phyloP scores from a whole-genome alignment of 2,329 filamentous ascomycete species.

The Scytalidium lignicola region DNA sequence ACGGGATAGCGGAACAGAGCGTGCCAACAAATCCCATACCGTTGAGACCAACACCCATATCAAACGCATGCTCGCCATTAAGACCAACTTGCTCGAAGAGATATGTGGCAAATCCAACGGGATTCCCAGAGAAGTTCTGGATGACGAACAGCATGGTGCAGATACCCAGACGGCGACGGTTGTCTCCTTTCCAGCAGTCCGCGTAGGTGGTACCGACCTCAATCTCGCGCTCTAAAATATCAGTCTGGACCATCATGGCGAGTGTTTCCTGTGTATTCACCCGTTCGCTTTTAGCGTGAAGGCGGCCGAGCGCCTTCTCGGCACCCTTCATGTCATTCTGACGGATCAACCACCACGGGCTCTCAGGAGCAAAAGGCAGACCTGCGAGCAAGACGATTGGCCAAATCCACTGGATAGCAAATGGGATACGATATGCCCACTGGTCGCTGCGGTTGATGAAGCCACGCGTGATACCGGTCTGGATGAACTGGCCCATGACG shows the following conservation, averaged over 20 bases:
- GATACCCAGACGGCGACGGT: conserved; percentile 71
- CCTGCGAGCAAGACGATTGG: conserved; percentile 37
- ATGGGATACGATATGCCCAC: conserved; percentile 23
- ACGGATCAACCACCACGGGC: conserved; percentile 45
- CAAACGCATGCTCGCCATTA: conserved; percentile 45
- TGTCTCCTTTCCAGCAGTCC: conserved; percentile 79
- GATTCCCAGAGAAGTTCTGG: conserved; percentile 56
- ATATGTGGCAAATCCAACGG: conserved; percentile 61
- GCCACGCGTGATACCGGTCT: conserved; percentile 39
- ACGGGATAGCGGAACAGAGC: conserved; percentile 43
- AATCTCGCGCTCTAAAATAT: conserved; percentile 64
- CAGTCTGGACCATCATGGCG: conserved; percentile 90
- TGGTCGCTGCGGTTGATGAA: conserved; percentile 10
- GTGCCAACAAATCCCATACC: conserved; percentile 44
- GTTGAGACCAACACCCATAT: conserved; percentile 52
- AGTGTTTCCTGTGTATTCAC: conserved; percentile 67
- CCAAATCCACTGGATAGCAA: conserved; percentile 37
- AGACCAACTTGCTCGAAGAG: conserved; percentile 58
- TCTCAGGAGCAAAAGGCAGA: conserved; percentile 40
- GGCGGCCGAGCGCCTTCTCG: conserved; percentile 34
- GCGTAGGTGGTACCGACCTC: conserved; percentile 68
- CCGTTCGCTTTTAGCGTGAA: conserved; percentile 14
- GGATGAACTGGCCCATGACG: conserved; percentile 42
- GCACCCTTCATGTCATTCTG: conserved; percentile 32
- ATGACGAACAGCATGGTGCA: conserved; percentile 55